Evolutionary conservation across 495 filamentous ascomycete genomes (phyloP).

Genomic region (Glutinoglossum americanum): DNA sequence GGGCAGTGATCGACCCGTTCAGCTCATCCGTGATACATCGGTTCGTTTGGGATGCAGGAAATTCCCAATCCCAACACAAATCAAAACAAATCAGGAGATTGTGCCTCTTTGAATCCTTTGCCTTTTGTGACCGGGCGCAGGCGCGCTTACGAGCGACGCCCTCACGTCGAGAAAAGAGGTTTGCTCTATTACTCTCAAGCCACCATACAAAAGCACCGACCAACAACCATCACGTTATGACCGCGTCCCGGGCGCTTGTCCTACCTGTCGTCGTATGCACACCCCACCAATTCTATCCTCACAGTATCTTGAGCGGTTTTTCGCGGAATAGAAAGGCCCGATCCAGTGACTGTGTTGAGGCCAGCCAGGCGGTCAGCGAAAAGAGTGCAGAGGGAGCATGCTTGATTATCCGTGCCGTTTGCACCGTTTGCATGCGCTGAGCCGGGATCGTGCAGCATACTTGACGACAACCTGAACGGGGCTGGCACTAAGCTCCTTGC

Average conservation of each 20-base stretch:
- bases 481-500: background rate
- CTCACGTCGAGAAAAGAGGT: background rate
- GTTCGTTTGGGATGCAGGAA: background rate
- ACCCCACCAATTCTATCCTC: background rate
- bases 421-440: slow-evolving; percentile 2
- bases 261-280: background rate
- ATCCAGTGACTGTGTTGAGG: slow-evolving; percentile 1
- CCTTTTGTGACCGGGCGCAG: background rate
- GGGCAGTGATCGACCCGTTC: background rate
- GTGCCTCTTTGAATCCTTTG: background rate
- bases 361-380: background rate
- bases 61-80: background rate
- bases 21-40: background rate
- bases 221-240: background rate
- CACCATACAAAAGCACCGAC: background rate
- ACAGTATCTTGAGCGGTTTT: background rate
- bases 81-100: background rate
- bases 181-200: background rate
- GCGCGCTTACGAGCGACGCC: background rate
- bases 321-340: background rate
- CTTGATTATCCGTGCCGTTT: slow-evolving; percentile 1
- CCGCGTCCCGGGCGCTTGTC: background rate
- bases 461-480: slow-evolving; percentile 1
- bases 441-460: slow-evolving; percentile 1
- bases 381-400: background rate